Percentiles rank a stretch among this genome's conserved stretches.
Conservation (phyloP, 805 yeast genomes). For the Wickerhamiella domercqiae region DNA sequence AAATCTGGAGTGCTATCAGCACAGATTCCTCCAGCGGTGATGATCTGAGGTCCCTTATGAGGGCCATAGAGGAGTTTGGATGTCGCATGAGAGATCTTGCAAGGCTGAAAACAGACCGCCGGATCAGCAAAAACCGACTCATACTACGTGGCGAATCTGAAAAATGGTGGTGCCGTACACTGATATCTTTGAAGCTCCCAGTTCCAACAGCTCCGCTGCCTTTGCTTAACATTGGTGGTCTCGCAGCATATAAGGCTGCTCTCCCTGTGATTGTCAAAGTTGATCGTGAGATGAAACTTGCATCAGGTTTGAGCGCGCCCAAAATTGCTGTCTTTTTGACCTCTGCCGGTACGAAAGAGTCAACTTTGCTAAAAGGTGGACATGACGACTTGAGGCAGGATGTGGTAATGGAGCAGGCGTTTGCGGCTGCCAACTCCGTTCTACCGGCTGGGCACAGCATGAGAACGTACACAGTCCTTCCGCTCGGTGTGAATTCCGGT, state of each 20-base stretch:
- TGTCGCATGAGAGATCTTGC: background rate
- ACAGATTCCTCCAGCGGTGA: background rate
- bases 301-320: slow-evolving; percentile 82
- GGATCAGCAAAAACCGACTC: background rate
- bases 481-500: slow-evolving; percentile 78
- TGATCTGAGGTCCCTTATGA: background rate
- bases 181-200: slow-evolving; percentile 39
- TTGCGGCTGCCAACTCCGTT: slow-evolving; percentile 63
- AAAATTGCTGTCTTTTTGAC: slow-evolving; percentile 47
- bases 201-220: slow-evolving; percentile 45
- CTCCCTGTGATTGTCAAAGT: slow-evolving; percentile 36
- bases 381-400: slow-evolving; percentile 91
- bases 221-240: slow-evolving; percentile 31
- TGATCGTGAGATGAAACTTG: slow-evolving; percentile 37
- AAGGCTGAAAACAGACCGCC: background rate
- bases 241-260: too few relatives aligned
- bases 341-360: slow-evolving; percentile 43
- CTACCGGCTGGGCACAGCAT: slow-evolving; percentile 25
- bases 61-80: background rate
- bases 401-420: slow-evolving; percentile 95
- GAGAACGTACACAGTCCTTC: slow-evolving; percentile 78
- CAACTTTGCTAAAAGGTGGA: slow-evolving; percentile 53
- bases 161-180: slow-evolving; percentile 39
- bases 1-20: background rate
- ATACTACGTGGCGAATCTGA: slow-evolving; percentile 21